Evolutionary conservation across 306 rosid species (phyloP).

Genomic region (Cucurbita pepo): DNA sequence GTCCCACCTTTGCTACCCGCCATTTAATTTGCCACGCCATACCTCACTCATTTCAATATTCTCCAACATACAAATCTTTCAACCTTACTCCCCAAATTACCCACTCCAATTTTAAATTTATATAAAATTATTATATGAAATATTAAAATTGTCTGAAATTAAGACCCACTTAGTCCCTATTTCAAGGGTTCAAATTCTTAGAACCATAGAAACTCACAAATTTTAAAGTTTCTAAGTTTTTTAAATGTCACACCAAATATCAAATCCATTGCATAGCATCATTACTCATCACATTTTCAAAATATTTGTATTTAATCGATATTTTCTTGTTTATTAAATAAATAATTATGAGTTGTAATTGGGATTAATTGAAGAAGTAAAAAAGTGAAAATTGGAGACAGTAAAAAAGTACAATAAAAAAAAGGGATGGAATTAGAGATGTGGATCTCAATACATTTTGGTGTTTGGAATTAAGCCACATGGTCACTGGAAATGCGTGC

Average conservation of each 20-base stretch:
- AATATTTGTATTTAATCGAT: not conserved
- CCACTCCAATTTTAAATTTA: not conserved
- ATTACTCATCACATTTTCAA: not conserved
- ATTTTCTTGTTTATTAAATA: not conserved
- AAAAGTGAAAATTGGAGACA: not conserved
- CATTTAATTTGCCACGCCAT: no score
- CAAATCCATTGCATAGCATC: not conserved
- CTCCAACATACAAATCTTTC: not conserved
- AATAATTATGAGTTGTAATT: not conserved
- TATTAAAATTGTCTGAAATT: not conserved
- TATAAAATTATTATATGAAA: no score
- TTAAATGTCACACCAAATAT: not conserved
- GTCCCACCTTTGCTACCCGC: conserved; percentile 12
- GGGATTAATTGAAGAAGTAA: not conserved
- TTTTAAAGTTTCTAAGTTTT: not conserved
- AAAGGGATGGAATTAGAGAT: not conserved
- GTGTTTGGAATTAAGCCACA: not conserved
- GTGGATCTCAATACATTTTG: not conserved
- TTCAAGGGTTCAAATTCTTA: not conserved
- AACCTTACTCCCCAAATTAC: not conserved
- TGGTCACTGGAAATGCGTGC: conserved; percentile 8
- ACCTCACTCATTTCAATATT: not conserved
- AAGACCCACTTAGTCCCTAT: not conserved
- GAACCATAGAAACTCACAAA: not conserved
- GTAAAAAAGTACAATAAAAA: not conserved